Evolutionary conservation across 2,329 filamentous ascomycete genomes (phyloP).

Genomic region (Salinomyces thailandicus): DNA sequence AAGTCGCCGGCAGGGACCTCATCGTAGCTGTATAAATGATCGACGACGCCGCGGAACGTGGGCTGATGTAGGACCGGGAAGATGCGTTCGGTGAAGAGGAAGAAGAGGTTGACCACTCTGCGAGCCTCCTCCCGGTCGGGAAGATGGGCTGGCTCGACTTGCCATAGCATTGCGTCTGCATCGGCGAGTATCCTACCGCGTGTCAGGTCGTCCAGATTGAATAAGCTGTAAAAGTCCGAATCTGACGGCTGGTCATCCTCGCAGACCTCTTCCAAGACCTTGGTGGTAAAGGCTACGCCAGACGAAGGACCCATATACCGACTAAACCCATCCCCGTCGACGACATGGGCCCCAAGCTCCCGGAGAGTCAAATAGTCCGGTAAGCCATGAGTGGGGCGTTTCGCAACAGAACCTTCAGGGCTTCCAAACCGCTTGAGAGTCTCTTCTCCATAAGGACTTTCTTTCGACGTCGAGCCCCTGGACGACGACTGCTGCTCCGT

Average conservation of each 20-base stretch:
- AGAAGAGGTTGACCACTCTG: slow-evolving; percentile 6
- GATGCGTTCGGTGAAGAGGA: slow-evolving; percentile 8
- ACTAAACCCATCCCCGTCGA: slow-evolving; percentile 9
- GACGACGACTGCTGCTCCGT: not conserved
- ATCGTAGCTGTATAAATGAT: slow-evolving; percentile 5
- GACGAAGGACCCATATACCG: slow-evolving; percentile 10
- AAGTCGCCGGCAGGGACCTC: slow-evolving; percentile 3
- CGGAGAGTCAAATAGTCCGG: slow-evolving; percentile 7
- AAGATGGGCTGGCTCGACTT: not conserved
- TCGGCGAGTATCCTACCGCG: slow-evolving; percentile 3
- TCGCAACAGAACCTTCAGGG: not conserved
- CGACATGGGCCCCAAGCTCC: slow-evolving; percentile 7
- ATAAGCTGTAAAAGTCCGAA: slow-evolving; percentile 6
- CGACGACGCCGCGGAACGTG: slow-evolving; percentile 4
- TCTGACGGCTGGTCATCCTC: slow-evolving; percentile 5
- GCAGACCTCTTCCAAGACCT: slow-evolving; percentile 6
- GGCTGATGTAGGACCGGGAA: slow-evolving; percentile 8
- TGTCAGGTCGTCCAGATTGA: slow-evolving; percentile 6
- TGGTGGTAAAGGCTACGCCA: slow-evolving; percentile 7
- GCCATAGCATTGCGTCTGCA: not conserved
- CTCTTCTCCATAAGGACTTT: not conserved
- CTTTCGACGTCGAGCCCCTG: not conserved
- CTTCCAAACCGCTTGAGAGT: not conserved
- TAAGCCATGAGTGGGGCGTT: not conserved
- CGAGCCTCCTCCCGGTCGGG: not conserved